Percentiles rank a stretch among this genome's conserved stretches.
Conservation (phyloP, 208 protist genomes). For the Leishmania turanica region DNA sequence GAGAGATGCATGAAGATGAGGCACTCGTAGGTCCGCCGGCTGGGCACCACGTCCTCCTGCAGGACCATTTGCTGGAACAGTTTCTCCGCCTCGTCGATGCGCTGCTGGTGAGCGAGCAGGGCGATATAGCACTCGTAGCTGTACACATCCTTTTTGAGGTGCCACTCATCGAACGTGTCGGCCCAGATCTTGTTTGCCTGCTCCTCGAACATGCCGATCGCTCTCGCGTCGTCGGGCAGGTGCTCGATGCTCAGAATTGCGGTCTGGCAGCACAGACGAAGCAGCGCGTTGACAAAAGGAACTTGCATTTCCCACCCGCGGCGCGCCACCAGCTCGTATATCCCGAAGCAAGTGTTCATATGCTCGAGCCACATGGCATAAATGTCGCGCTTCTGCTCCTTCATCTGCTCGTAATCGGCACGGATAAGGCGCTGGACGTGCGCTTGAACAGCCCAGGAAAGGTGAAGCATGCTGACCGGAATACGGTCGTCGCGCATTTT, state of each 20-base stretch:
- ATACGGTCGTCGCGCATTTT: constrained; percentile 88
- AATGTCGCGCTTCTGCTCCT: constrained; percentile 53
- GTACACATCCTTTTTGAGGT: constrained; percentile 80
- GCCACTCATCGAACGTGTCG: constrained; percentile 84
- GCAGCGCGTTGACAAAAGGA: constrained; percentile 81
- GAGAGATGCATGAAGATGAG: constrained; percentile 93
- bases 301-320: constrained; percentile 81
- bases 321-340: constrained; percentile 81
- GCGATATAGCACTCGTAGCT: constrained; percentile 92
- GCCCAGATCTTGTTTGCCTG: constrained; percentile 84
- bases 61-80: constrained; percentile 89
- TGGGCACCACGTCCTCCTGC: constrained; percentile 75
- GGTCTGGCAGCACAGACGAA: constrained; percentile 82
- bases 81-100: constrained; percentile 87
- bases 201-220: constrained; percentile 72
- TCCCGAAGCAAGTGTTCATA: constrained; percentile 82
- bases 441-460: constrained; percentile 82
- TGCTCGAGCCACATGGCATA: constrained; percentile 62
- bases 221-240: constrained; percentile 45
- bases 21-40: constrained; percentile 82
- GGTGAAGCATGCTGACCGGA: constrained; percentile 59
- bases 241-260: constrained; percentile 86
- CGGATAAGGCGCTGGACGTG: constrained; percentile 79
- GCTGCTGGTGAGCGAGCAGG: constrained; percentile 86
- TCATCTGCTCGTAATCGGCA: constrained; percentile 70